phyloP scores from a whole-genome alignment of 176 grass and related monocot genomes.

The Tillandsia fasciculata region DNA sequence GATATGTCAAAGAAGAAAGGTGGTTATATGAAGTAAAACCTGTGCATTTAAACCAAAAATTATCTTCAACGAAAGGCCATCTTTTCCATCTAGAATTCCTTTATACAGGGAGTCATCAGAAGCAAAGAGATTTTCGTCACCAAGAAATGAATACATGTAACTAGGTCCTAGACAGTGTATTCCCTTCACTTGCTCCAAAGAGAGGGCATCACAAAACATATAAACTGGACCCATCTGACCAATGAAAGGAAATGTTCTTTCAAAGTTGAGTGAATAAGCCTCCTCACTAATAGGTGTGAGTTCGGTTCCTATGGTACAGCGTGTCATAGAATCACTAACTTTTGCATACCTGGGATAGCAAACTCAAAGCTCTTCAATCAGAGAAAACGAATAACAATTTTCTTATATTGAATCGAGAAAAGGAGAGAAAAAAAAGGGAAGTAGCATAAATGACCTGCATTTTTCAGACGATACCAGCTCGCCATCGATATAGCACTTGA shows the following conservation, averaged over 20 bases:
- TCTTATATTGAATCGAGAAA: constrained; percentile 4
- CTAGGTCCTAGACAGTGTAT: constrained; percentile 90
- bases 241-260: constrained; percentile 61
- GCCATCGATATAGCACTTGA: constrained; percentile 81
- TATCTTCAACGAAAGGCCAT: constrained; percentile 85
- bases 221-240: constrained; percentile 98
- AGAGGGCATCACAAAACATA: constrained; percentile 75
- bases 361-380: neutral
- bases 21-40: constrained; percentile 24
- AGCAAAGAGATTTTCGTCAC: constrained; percentile 73
- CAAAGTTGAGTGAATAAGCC: constrained; percentile 60
- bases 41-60: constrained; percentile 98
- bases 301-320: constrained; percentile 78
- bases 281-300: constrained; percentile 79
- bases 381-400: constrained; percentile 8
- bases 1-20: neutral
- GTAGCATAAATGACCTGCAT: constrained; percentile 48
- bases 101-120: constrained; percentile 60
- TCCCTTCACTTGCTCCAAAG: constrained; percentile 87
- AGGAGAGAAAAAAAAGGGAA: neutral
- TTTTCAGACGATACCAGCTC: constrained; percentile 78
- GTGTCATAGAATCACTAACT: constrained; percentile 80
- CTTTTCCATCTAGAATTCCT: constrained; percentile 66
- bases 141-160: constrained; percentile 98
- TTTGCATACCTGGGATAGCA: constrained; percentile 78